These are phyloP conservation scores for Phaeosphaeriaceae sp. DNA, from an alignment of 2,329 filamentous ascomycete genomes.

Conservation along the genomic window DNA sequence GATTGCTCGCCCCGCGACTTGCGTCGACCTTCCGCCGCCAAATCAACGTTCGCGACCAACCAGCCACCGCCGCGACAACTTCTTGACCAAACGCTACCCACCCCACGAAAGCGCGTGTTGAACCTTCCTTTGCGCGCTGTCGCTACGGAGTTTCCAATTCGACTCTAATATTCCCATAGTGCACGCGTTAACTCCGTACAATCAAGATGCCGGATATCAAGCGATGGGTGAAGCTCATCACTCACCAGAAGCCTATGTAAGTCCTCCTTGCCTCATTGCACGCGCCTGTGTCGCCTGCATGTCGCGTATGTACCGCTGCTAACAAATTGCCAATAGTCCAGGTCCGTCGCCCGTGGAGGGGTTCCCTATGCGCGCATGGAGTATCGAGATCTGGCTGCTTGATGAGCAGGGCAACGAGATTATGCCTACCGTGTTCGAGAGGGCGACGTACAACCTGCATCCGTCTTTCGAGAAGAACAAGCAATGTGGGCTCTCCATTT, in stretches of 20 bases:
- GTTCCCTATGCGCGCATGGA: constrained; percentile 93
- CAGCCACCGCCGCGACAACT: constrained; percentile 18
- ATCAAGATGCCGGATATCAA: constrained; percentile 65
- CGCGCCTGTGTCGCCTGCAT: constrained; percentile 15
- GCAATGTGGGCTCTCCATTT: constrained; percentile 67
- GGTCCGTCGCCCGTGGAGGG: constrained; percentile 83
- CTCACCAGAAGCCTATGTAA: constrained; percentile 88
- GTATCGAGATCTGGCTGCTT: constrained; percentile 81
- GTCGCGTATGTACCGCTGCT: constrained; percentile 21
- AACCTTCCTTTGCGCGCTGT: constrained; percentile 4
- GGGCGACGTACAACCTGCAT: constrained; percentile 91
- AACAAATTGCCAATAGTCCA: constrained; percentile 59
- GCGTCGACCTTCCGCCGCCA: constrained; percentile 18
- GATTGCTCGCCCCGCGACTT: background rate
- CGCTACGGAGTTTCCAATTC: background rate
- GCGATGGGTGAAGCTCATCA: constrained; percentile 90
- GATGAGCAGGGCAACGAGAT: constrained; percentile 87
- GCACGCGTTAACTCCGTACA: constrained; percentile 1
- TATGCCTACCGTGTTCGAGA: constrained; percentile 85
- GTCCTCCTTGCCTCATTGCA: constrained; percentile 47
- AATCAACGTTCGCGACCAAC: constrained; percentile 31
- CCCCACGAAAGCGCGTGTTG: constrained; percentile 10
- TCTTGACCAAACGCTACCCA: constrained; percentile 15
- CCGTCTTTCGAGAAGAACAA: constrained; percentile 88
- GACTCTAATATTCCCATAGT: constrained; percentile 3